phyloP scores from a whole-genome alignment of 1,139 yeast genomes.

The Yamadazyma jaroonii region DNA sequence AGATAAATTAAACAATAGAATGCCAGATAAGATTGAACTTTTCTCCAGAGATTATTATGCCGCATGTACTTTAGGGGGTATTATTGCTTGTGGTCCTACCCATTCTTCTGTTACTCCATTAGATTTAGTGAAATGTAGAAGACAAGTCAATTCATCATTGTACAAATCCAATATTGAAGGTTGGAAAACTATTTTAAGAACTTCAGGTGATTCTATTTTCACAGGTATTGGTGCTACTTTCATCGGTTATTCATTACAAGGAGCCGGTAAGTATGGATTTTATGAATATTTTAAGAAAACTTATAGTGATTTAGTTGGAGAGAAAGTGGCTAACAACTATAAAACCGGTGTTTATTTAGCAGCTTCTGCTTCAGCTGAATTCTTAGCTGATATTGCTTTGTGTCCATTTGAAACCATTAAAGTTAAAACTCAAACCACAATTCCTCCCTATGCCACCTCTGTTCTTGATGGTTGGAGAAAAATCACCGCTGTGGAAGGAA shows the following conservation, averaged over 20 bases:
- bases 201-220: conserved; percentile 76
- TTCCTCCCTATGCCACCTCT: conserved; percentile 72
- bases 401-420: conserved; percentile 95
- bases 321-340: conserved; percentile 57
- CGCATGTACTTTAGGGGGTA: conserved; percentile 87
- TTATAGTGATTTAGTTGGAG: conserved; percentile 69
- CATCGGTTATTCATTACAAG: conserved; percentile 89
- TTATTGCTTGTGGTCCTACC: conserved; percentile 93
- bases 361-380: conserved; percentile 91
- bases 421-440: conserved; percentile 87
- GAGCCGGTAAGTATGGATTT: conserved; percentile 95
- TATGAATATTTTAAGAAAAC: conserved; percentile 84
- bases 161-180: conserved; percentile 79
- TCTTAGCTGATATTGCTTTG: conserved; percentile 80
- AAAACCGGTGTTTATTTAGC: conserved; percentile 73
- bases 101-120: conserved; percentile 91
- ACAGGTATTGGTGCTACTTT: conserved; percentile 91
- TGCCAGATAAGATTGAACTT: conserved; percentile 36
- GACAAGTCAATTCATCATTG: conserved; percentile 74
- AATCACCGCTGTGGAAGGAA: conserved; percentile 64
- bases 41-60: conserved; percentile 72
- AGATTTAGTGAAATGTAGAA: conserved; percentile 88
- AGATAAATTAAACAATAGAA: not conserved
- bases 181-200: conserved; percentile 66
- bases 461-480: conserved; percentile 68